A percentile compares a stretch with the other conserved stretches of the same genome.
These are phyloP conservation scores for Phialocephala subalpina DNA, from an alignment of 2,329 filamentous ascomycete genomes.

Conservation along the genomic window DNA sequence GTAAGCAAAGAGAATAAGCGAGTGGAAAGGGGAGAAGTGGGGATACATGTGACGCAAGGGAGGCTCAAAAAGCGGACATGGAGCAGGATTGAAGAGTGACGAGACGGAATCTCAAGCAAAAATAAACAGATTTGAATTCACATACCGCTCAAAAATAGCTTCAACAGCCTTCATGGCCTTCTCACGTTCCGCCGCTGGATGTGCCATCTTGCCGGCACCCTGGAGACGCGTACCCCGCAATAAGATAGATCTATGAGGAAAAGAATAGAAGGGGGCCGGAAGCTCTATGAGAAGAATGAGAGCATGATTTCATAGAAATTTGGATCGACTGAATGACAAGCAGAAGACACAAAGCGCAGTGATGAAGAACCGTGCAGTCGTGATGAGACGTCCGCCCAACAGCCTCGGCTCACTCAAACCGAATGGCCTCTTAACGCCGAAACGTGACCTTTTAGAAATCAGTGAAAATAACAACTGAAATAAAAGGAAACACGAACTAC, in stretches of 20 bases:
- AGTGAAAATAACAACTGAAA: no score
- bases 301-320: neutral
- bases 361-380: neutral
- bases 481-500: no score
- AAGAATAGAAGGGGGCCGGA: no score
- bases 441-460: neutral
- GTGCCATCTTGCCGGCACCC: slow-evolving; percentile 13
- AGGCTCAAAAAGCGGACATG: neutral
- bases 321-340: neutral
- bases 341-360: neutral
- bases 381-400: neutral
- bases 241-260: no score
- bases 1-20: neutral
- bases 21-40: neutral
- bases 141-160: slow-evolving; percentile 41
- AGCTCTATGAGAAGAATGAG: neutral
- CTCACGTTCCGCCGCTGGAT: slow-evolving; percentile 16
- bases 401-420: neutral
- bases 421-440: neutral
- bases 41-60: neutral
- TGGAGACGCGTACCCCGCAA: no score
- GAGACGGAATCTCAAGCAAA: neutral
- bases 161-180: slow-evolving; percentile 39
- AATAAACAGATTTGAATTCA: slow-evolving; percentile 5
- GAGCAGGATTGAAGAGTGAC: no score